Base-by-base conservation (phyloP, 176 grass and related monocot species). In the Metroxylon sagu region DNA sequence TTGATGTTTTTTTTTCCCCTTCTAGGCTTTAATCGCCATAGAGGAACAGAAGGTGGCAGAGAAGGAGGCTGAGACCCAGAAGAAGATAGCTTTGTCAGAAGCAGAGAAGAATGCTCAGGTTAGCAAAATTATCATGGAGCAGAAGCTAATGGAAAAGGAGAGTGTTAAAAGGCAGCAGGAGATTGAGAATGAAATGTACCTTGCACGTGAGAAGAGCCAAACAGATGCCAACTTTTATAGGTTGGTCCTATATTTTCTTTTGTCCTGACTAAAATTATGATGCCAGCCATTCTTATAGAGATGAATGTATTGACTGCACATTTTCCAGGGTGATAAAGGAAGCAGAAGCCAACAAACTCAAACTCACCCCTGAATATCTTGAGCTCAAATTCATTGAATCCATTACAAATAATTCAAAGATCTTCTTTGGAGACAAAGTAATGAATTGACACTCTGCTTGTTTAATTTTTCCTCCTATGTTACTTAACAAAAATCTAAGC, bases 341-440 rank as follows among this genome's bases (percentile, higher is more conserved):
- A 85, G 88, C 94, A 66, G 85, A 99, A 68, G 94, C 88, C 23
- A 93, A 99, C 67, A 89, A 25, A 26, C 71, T 84, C 14, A 99
- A 89, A 65, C 88, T 99, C 70, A 93, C 94, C 31, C 79, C 94
- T 5, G 70, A 93, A 68, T 99, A 68, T 78, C 88, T 93, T 71
- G 79, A 99, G 77, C 77, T 99, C 55, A 99, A 79, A 62, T 99
- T 99, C 59, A 99, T 99, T n/a, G 88, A 99, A 81, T 81, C 94
- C 50, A 82, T 99, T 62, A 72, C 85, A 3, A 99, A 99, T 54
- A 99, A 99, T 71, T 89, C 88, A 17, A 99, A 93, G 77, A 93
- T 99, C 61, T 99, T 93, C 71, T 99, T 99, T 15, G 94, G 94
- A 68, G 85, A 99, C 27, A 93, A 99, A 82, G 94, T 99, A 80